Conservation (phyloP, 2,329 filamentous ascomycete genomes). For the Alternaria atra region DNA sequence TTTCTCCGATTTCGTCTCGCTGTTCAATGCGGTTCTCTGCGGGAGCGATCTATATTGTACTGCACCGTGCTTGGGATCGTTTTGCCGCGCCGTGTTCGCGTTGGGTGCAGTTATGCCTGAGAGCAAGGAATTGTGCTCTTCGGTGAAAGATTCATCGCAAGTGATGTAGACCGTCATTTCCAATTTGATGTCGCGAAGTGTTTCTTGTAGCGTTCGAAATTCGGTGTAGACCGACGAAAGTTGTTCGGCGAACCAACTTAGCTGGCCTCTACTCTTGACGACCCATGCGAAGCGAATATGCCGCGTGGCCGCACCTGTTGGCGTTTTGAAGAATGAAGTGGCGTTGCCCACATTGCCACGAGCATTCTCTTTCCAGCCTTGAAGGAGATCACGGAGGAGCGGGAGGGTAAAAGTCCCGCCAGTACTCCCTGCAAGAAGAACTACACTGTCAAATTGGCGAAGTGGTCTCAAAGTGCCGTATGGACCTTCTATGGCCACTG, state of each 20-base stretch:
- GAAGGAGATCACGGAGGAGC: conserved; percentile 64
- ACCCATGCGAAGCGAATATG: conserved; percentile 67
- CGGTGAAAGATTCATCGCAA: conserved; percentile 59
- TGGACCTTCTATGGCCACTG: conserved; percentile 63
- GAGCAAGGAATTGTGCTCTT: conserved; percentile 49
- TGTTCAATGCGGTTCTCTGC: conserved; percentile 16
- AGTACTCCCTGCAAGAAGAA: conserved; percentile 68
- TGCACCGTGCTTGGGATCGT: conserved; percentile 20
- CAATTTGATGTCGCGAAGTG: conserved; percentile 54
- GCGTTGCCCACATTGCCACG: conserved; percentile 6
- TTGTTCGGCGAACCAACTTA: conserved; percentile 63
- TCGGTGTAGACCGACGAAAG: conserved; percentile 58
- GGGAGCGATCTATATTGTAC: conserved; percentile 30
- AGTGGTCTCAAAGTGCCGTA: conserved; percentile 63
- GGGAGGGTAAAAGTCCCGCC: conserved; percentile 68
- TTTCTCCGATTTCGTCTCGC: conserved; percentile 22
- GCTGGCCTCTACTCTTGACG: conserved; percentile 62
- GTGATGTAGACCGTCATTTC: conserved; percentile 66
- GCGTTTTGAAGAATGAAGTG: conserved; percentile 28
- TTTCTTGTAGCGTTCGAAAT: conserved; percentile 51
- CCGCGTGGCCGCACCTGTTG: conserved; percentile 54
- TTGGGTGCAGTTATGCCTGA: conserved; percentile 35
- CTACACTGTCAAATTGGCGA: conserved; percentile 68
- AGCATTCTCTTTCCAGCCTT: conserved; percentile 53
- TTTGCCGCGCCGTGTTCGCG: not conserved